Evolutionary conservation across 768 basidiomycete genomes (phyloP).

Genomic region (Phlebiopsis gigantea): DNA sequence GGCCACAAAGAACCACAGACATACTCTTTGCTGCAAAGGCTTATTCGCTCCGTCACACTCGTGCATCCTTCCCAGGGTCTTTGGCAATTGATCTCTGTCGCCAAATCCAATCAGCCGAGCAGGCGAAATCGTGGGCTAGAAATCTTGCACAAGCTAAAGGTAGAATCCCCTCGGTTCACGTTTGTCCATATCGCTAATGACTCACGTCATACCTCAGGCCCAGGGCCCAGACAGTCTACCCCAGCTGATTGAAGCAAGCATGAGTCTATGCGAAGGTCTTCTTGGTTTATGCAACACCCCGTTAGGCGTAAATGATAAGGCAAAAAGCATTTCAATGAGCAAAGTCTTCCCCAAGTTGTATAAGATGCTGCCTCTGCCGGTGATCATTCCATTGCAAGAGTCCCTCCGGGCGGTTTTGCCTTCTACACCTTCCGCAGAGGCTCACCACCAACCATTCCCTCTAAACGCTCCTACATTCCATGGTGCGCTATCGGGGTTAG

Average conservation of each 20-base stretch:
- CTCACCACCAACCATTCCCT: constrained; percentile 79
- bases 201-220: background rate
- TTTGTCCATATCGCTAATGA: background rate
- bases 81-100: constrained; percentile 88
- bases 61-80: constrained; percentile 87
- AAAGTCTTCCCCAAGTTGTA: constrained; percentile 51
- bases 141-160: constrained; percentile 56
- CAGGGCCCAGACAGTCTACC: constrained; percentile 31
- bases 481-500: constrained; percentile 38
- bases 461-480: constrained; percentile 67
- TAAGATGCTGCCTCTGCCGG: constrained; percentile 48
- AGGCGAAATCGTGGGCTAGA: constrained; percentile 54
- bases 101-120: constrained; percentile 70
- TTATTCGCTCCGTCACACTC: constrained; percentile 71
- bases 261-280: constrained; percentile 64
- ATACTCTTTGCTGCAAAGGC: constrained; percentile 48
- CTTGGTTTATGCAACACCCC: constrained; percentile 56
- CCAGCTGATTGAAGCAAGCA: constrained; percentile 46
- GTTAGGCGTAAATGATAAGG: constrained; percentile 37
- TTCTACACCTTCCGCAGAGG: constrained; percentile 54
- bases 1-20: constrained; percentile 66
- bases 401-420: constrained; percentile 89
- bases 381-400: constrained; percentile 91
- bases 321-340: constrained; percentile 40
- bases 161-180: constrained; percentile 24